Percentiles rank a stretch among this genome's conserved stretches.
phyloP scores from a whole-genome alignment of 306 rosid genomes.

The Sindora glabra region DNA sequence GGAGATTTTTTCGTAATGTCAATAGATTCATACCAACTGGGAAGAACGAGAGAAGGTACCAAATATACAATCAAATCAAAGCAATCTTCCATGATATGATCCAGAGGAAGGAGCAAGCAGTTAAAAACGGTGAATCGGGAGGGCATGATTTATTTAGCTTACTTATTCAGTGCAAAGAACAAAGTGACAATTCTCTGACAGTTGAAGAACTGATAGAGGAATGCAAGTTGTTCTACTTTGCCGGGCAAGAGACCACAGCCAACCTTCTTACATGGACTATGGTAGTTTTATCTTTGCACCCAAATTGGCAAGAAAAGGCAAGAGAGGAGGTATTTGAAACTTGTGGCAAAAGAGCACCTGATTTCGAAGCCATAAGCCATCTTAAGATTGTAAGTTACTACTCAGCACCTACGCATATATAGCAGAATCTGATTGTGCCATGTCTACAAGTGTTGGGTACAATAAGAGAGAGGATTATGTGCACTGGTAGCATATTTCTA shows the following conservation, averaged over 20 bases:
- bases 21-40: constrained; percentile 32
- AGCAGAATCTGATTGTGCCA: too few species aligned
- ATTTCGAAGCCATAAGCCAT: constrained; percentile 18
- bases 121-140: constrained; percentile 10
- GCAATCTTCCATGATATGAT: constrained; percentile 23
- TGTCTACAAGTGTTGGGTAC: too few species aligned
- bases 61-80: constrained; percentile 29
- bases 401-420: too few species aligned
- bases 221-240: constrained; percentile 47
- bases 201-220: constrained; percentile 45
- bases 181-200: constrained; percentile 16
- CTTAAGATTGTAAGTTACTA: constrained; percentile 30
- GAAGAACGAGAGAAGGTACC: constrained; percentile 31
- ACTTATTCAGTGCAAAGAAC: constrained; percentile 17
- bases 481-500: too few species aligned
- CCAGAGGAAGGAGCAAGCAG: constrained; percentile 16
- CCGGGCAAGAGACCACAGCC: constrained; percentile 50
- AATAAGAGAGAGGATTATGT: too few species aligned
- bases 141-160: constrained; percentile 29
- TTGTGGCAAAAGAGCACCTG: constrained; percentile 17
- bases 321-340: constrained; percentile 22
- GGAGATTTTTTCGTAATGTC: neutral
- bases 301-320: constrained; percentile 46
- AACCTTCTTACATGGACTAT: constrained; percentile 39
- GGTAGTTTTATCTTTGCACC: constrained; percentile 32